These are phyloP conservation scores for Amoebophrya sp. DNA, from an alignment of 169 alveolate genomes.

Conservation along the genomic window DNA sequence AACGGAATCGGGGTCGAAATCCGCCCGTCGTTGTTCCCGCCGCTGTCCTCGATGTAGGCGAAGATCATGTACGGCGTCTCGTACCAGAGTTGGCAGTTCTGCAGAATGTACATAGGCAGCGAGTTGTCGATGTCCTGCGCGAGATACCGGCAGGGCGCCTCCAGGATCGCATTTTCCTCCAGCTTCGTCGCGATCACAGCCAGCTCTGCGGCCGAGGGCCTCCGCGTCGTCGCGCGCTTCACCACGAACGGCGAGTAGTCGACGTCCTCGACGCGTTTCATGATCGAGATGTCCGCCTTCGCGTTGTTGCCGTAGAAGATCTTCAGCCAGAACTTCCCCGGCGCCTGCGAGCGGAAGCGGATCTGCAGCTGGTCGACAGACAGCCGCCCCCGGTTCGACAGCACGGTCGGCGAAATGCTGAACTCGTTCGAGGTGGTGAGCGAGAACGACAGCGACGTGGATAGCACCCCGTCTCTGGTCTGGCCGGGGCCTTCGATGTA, in stretches of 20 bases:
- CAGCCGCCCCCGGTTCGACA: not conserved
- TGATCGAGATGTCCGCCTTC: not conserved
- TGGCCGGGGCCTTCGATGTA: not conserved
- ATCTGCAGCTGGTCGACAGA: not conserved
- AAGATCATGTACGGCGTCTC: not conserved
- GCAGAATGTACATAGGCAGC: not conserved
- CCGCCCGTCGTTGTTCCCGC: slow-evolving; percentile 4
- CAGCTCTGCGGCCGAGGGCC: not conserved
- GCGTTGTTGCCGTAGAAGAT: not conserved
- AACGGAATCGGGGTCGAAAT: not conserved
- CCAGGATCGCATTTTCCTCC: not conserved
- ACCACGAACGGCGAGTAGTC: not conserved
- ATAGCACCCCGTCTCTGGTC: not conserved
- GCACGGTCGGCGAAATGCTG: not conserved
- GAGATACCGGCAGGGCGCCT: not conserved
- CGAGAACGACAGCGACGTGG: not conserved
- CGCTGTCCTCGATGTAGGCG: not conserved
- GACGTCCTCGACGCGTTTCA: not conserved
- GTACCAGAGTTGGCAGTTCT: not conserved
- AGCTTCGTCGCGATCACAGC: not conserved
- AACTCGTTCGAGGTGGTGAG: not conserved
- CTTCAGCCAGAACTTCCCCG: not conserved
- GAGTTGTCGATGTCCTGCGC: not conserved
- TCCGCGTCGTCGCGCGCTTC: not conserved
- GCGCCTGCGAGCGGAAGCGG: not conserved